These are phyloP conservation scores for Ensete glaucum DNA, from an alignment of 176 grass and related monocot species.

Conservation along the genomic window DNA sequence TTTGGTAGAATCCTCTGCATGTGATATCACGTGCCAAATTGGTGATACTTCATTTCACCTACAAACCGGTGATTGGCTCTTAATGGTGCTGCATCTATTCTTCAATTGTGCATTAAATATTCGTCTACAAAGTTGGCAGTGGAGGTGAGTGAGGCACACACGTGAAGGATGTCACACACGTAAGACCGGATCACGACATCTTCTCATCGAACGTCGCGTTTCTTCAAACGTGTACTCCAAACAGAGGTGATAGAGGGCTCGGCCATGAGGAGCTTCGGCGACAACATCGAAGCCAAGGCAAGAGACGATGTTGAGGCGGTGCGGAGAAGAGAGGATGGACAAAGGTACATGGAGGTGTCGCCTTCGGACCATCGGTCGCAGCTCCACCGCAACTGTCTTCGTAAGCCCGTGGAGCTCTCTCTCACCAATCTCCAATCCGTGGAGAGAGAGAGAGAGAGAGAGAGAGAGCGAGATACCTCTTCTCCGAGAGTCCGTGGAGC, in stretches of 20 bases:
- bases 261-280: not conserved
- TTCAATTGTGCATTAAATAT: too few relatives aligned
- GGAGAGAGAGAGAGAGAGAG: too few relatives aligned
- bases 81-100: too few relatives aligned
- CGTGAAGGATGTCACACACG: not conserved
- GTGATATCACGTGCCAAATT: too few relatives aligned
- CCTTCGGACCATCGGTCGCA: too few relatives aligned
- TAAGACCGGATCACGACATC: not conserved
- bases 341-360: not conserved
- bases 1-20: too few relatives aligned
- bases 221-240: not conserved
- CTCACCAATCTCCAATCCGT: too few relatives aligned
- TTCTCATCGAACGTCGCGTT: not conserved
- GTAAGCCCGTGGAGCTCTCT: too few relatives aligned
- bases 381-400: not conserved
- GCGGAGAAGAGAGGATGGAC: not conserved
- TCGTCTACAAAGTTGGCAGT: not conserved
- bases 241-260: not conserved
- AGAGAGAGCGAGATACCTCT: too few relatives aligned
- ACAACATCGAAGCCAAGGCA: not conserved
- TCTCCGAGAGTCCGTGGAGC: too few relatives aligned
- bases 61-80: too few relatives aligned
- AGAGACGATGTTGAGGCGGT: not conserved
- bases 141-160: not conserved
- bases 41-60: too few relatives aligned